Base-by-base conservation (phyloP, 2,329 filamentous ascomycete species). In the Dendrostoma leiphaemia region DNA sequence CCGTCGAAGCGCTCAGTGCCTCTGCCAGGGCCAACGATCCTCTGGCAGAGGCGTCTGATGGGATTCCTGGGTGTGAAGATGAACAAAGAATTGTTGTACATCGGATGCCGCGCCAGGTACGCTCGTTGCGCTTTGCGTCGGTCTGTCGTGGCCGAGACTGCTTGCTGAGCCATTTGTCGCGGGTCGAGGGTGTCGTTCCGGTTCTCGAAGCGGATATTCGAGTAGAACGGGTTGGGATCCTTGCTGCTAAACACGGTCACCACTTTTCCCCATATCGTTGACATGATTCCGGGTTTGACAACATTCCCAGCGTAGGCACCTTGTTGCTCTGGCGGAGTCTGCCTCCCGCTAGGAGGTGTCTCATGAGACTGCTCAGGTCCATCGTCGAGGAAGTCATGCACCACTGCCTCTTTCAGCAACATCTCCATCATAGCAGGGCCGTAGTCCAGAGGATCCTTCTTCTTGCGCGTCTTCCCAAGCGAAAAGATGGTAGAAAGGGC, bases 181-280 rank as follows among this genome's bases (percentile, higher is more conserved):
- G 93, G 90, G 67, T 97, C 91, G 29, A 93, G 74, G 28, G 89
- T 85, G 59, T 95, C 89, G 59, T 91, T 90, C 2, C 84, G 81
- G 6, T 83, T 82, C 26, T 90, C 83, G 57, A 95, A 82, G 31
- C 83, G 76, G 46, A 79, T 70, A 61, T 81, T 91, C 6, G 91
- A 88, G 71, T 97, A 97, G 67, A 99, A 99, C 0, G 94, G 94
- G 67, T 99, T 99, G 0, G 91, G 90, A 53, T 97, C 92, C 50
- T 81, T 78, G 62, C 86, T 79, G 59, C 76, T 80, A 48, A 90
- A 71, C 9, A 74, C 69, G 6, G 74, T 75, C 19, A 79, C 71
- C 24, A 90, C 57, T 52, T 79, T 85, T 23, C 78, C 79, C 85
- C 86, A 89, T 4, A 83, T 55, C 2, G 74, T 77, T 1, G 84